Conservation (phyloP, 345 rosid species). For the Lagerstroemia speciosa region DNA sequence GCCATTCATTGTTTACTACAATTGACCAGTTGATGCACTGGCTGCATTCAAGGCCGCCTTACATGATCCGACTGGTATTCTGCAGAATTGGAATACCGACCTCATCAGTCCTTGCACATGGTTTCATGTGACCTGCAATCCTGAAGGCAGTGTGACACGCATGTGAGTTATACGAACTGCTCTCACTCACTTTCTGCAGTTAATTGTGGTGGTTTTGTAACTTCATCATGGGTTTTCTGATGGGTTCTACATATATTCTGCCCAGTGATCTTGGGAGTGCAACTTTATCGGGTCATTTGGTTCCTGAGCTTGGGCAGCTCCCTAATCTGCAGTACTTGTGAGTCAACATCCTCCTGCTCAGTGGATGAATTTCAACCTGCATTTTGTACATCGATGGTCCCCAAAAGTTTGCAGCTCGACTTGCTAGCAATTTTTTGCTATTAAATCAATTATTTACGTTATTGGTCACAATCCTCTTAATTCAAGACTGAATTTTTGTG, state of each 20-base stretch:
- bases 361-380: too few species aligned
- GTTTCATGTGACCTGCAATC: conserved; percentile 74
- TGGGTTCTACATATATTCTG: not conserved
- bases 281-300: conserved; percentile 50
- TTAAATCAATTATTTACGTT: not conserved
- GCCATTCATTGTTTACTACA: not conserved
- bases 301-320: conserved; percentile 52
- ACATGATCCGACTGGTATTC: conserved; percentile 49
- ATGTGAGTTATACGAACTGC: conserved; percentile 49
- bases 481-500: conserved; percentile 1
- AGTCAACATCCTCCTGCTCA: conserved; percentile 12
- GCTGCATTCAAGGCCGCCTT: conserved; percentile 54
- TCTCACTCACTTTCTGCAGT: conserved; percentile 4
- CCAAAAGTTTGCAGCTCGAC: too few species aligned
- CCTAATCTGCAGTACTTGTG: conserved; percentile 72
- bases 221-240: not conserved
- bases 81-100: conserved; percentile 71
- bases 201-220: not conserved
- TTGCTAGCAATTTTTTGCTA: too few species aligned
- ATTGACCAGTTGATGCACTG: conserved; percentile 64
- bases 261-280: conserved; percentile 58
- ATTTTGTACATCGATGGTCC: too few species aligned
- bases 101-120: conserved; percentile 73
- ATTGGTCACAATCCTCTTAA: not conserved
- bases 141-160: conserved; percentile 48